Evolutionary conservation across 805 yeast genomes (phyloP).

Genomic region (Candida nanaspora): DNA sequence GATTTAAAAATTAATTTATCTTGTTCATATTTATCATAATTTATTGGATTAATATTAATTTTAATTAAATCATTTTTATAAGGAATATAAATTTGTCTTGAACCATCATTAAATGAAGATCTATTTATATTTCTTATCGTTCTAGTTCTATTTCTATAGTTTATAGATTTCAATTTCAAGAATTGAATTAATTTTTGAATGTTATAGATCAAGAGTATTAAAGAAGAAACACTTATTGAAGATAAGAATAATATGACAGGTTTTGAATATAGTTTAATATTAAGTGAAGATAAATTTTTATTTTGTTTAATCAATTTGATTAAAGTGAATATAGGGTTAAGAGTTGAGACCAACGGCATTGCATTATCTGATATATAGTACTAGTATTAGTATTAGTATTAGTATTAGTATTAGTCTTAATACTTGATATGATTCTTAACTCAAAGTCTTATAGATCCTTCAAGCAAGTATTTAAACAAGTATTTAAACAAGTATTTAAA

Average conservation of each 20-base stretch:
- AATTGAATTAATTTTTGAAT: constrained; percentile 15
- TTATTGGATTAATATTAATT: constrained; percentile 40
- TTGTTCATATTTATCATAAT: constrained; percentile 44
- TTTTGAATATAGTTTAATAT: constrained; percentile 22
- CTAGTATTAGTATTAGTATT: no score
- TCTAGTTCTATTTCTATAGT: neutral
- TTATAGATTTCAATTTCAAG: neutral
- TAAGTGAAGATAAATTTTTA: no score
- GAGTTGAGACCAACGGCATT: no score
- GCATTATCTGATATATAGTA: no score
- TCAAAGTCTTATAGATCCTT: no score
- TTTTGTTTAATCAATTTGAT: neutral
- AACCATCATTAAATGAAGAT: constrained; percentile 8
- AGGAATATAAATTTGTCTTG: constrained; percentile 44
- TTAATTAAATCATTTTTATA: constrained; percentile 31
- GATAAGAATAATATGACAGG: constrained; percentile 26
- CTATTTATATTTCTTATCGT: no score
- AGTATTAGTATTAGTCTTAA: no score
- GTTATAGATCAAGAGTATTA: constrained; percentile 16
- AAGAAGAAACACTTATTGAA: constrained; percentile 19
- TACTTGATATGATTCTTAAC: no score
- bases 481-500: no score
- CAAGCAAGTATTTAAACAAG: no score
- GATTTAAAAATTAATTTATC: constrained; percentile 47
- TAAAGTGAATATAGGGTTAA: neutral